These are phyloP conservation scores for Kluyveromyces sp. DNA, from an alignment of 1,139 yeast genomes.

Conservation along the genomic window DNA sequence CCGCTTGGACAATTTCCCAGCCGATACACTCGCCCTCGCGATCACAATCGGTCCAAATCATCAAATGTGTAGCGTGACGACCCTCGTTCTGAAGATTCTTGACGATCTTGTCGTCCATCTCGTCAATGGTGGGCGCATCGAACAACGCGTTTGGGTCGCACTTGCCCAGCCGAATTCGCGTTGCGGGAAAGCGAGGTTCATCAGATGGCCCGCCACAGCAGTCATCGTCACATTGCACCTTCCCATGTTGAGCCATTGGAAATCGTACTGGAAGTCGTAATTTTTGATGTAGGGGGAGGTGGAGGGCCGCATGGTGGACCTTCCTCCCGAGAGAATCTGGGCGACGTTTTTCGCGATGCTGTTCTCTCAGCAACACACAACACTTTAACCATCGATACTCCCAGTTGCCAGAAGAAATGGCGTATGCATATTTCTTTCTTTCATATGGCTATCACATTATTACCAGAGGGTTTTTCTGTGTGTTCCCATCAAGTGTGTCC, in stretches of 20 bases:
- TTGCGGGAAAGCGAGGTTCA: constrained; percentile 54
- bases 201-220: constrained; percentile 81
- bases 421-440: too few species aligned
- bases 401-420: too few species aligned
- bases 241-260: constrained; percentile 41
- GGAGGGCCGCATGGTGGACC: constrained; percentile 41
- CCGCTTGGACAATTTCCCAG: constrained; percentile 68
- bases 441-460: too few species aligned
- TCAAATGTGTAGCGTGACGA: constrained; percentile 48
- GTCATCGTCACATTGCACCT: constrained; percentile 82
- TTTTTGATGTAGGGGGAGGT: constrained; percentile 63
- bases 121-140: constrained; percentile 54
- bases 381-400: constrained; percentile 42
- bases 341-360: constrained; percentile 89
- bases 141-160: constrained; percentile 61
- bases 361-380: constrained; percentile 95
- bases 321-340: constrained; percentile 66
- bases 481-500: too few species aligned
- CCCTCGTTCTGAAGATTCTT: constrained; percentile 69
- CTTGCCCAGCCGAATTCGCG: constrained; percentile 47
- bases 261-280: constrained; percentile 62
- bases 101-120: constrained; percentile 42
- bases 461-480: too few species aligned
- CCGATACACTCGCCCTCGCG: constrained; percentile 97
- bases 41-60: constrained; percentile 99